Conservation (phyloP, 163 green algal species). For the Scenedesmus sp. region DNA sequence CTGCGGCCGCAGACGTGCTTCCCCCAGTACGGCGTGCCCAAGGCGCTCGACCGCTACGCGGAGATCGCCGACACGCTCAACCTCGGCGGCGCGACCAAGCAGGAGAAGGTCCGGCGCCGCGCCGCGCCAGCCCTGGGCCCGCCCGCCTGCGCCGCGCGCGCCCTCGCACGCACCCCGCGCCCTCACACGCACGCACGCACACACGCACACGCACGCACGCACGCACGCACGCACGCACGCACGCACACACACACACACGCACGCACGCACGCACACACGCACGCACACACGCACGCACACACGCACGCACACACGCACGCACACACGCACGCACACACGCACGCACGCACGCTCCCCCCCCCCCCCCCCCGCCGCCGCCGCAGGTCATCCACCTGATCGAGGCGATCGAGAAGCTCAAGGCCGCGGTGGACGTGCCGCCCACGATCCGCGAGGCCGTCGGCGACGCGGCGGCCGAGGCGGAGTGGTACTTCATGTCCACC, state of each 20-base stretch:
- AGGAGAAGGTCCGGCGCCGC: constrained; percentile 64
- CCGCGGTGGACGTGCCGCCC: constrained; percentile 58
- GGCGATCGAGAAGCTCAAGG: constrained; percentile 74
- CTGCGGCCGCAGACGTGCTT: constrained; percentile 69
- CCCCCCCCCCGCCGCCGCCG: neutral
- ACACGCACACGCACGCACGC: no score
- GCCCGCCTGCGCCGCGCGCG: no score
- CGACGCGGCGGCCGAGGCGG: constrained; percentile 36
- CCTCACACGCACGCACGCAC: no score
- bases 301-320: no score
- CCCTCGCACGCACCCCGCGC: no score
- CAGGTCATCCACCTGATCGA: constrained; percentile 63
- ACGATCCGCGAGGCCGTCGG: constrained; percentile 65
- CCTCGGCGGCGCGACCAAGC: constrained; percentile 53
- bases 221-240: no score
- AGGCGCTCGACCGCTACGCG: constrained; percentile 59
- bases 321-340: no score
- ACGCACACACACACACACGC: no score
- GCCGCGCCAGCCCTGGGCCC: no score
- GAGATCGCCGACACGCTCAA: constrained; percentile 65
- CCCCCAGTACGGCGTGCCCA: constrained; percentile 66
- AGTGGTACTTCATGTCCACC: constrained; percentile 53
- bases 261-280: no score
- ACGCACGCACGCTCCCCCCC: no score
- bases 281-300: no score